These are phyloP conservation scores for Leccinellum rugosiceps DNA, from an alignment of 768 basidiomycete species.

Conservation along the genomic window DNA sequence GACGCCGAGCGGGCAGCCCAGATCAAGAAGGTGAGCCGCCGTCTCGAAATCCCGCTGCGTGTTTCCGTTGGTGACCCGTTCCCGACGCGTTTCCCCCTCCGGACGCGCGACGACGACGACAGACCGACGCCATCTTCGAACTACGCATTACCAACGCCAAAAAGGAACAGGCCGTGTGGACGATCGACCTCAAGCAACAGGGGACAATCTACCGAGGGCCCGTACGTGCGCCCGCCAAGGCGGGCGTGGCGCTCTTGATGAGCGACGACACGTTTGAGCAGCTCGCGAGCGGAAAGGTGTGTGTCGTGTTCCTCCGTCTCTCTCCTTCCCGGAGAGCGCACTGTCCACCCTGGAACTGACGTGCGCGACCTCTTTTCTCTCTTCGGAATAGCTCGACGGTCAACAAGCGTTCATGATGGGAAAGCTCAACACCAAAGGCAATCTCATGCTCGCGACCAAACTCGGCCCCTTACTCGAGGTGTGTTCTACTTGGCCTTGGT, in stretches of 20 bases:
- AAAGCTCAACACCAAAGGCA: slow-evolving; percentile 87
- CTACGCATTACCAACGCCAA: slow-evolving; percentile 71
- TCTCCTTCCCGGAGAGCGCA: too few relatives aligned
- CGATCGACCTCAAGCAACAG: slow-evolving; percentile 88
- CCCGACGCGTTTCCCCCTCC: too few relatives aligned
- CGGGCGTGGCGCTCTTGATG: slow-evolving; percentile 80
- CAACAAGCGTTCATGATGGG: slow-evolving; percentile 98
- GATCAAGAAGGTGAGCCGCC: slow-evolving; percentile 60
- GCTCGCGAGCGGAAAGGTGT: slow-evolving; percentile 75
- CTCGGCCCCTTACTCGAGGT: slow-evolving; percentile 83
- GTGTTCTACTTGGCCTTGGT: background rate
- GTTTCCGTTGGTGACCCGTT: too few relatives aligned
- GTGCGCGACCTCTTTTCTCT: too few relatives aligned
- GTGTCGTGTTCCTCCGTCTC: too few relatives aligned
- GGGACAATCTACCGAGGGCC: slow-evolving; percentile 74
- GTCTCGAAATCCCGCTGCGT: background rate
- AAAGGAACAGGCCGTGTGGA: slow-evolving; percentile 77
- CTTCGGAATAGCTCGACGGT: slow-evolving; percentile 64
- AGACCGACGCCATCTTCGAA: slow-evolving; percentile 90
- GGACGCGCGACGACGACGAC: background rate
- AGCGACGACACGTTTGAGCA: slow-evolving; percentile 72
- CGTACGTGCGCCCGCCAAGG: slow-evolving; percentile 46
- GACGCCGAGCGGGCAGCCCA: slow-evolving; percentile 63
- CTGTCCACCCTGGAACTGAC: too few relatives aligned
- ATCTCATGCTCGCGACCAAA: slow-evolving; percentile 93